Conservation (phyloP, 2,329 filamentous ascomycete species). For the Canariomyces notabilis region DNA sequence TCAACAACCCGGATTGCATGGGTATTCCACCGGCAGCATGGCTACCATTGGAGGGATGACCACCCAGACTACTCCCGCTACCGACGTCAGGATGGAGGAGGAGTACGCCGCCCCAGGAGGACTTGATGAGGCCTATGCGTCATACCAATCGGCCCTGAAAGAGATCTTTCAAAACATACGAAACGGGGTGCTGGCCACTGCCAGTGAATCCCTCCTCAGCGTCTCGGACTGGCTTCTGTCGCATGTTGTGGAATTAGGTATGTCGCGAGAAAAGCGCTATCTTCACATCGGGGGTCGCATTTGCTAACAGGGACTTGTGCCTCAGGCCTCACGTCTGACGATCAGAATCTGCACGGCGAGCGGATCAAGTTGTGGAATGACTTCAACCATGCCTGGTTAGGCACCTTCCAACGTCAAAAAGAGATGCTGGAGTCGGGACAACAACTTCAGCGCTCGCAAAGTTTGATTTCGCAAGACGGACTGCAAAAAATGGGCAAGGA, state of each 20-base stretch:
- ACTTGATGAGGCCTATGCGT: slow-evolving; percentile 64
- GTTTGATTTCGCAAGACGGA: slow-evolving; percentile 60
- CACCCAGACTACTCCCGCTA: slow-evolving; percentile 34
- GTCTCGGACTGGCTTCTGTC: slow-evolving; percentile 53
- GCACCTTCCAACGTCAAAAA: slow-evolving; percentile 76
- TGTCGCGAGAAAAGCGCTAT: slow-evolving; percentile 24
- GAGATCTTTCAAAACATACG: slow-evolving; percentile 68
- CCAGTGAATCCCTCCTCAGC: slow-evolving; percentile 47
- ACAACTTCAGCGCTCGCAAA: slow-evolving; percentile 53
- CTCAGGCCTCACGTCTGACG: slow-evolving; percentile 76
- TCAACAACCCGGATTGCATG: slow-evolving; percentile 55
- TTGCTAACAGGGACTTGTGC: not conserved
- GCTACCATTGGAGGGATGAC: slow-evolving; percentile 42
- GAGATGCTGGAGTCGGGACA: slow-evolving; percentile 62
- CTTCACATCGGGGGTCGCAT: not conserved
- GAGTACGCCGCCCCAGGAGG: slow-evolving; percentile 51
- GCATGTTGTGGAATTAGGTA: slow-evolving; percentile 52
- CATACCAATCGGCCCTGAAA: slow-evolving; percentile 57
- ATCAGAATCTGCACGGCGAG: slow-evolving; percentile 67
- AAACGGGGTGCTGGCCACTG: slow-evolving; percentile 44
- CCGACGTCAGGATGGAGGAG: slow-evolving; percentile 50
- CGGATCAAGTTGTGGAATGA: slow-evolving; percentile 86
- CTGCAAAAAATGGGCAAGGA: slow-evolving; percentile 79
- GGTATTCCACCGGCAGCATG: slow-evolving; percentile 44
- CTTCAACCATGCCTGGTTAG: slow-evolving; percentile 90